A percentile compares a stretch with the other conserved stretches of the same genome.
Evolutionary conservation across 805 yeast genomes (phyloP).

Genomic region (Ogataea methylovora): DNA sequence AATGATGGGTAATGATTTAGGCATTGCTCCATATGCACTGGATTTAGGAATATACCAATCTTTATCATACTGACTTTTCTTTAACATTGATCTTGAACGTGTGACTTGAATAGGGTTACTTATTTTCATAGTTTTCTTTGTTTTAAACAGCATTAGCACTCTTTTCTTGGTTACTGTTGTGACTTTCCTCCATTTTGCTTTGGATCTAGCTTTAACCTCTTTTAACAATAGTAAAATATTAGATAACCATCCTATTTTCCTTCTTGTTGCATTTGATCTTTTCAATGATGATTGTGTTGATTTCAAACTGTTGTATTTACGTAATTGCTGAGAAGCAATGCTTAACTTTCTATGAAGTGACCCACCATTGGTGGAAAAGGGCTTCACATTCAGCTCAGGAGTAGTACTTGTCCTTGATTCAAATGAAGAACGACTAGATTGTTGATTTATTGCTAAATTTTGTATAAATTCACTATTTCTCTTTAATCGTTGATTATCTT

Average conservation of each 20-base stretch:
- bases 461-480: too few species aligned
- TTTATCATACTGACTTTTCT: background rate
- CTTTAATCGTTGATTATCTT: too few species aligned
- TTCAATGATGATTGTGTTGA: conserved; percentile 7
- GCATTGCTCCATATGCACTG: too few species aligned
- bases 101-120: background rate
- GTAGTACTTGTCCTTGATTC: background rate
- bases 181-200: conserved; percentile 13
- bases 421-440: background rate
- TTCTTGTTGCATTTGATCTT: conserved; percentile 24
- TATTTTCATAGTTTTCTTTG: background rate
- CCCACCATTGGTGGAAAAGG: background rate
- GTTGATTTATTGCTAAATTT: too few species aligned
- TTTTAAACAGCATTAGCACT: background rate
- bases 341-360: conserved; percentile 1
- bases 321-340: conserved; percentile 6
- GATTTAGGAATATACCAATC: too few species aligned
- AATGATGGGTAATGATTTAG: too few species aligned
- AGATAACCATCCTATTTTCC: conserved; percentile 23
- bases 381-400: background rate
- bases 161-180: background rate
- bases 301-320: background rate
- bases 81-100: background rate
- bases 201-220: conserved; percentile 6
- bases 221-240: conserved; percentile 8